Evolutionary conservation across 192 early-diverging fungal species (phyloP).

Genomic region (Coemansia sp.): DNA sequence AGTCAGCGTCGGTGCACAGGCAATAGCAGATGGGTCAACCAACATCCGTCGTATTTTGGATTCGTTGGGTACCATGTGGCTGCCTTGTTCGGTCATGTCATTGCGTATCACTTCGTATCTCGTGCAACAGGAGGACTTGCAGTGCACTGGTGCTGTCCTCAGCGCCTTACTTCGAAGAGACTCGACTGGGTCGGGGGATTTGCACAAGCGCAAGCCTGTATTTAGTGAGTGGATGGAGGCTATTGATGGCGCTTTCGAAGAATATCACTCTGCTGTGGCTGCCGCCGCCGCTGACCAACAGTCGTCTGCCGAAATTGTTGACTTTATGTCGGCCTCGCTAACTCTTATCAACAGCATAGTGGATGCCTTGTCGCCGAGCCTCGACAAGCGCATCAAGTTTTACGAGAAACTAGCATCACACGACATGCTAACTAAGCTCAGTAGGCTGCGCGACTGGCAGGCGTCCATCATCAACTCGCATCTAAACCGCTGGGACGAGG

Average conservation of each 20-base stretch:
- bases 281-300: neutral
- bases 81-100: constrained; percentile 33
- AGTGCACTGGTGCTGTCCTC: constrained; percentile 16
- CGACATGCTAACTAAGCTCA: constrained; percentile 38
- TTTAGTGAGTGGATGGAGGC: constrained; percentile 52
- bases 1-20: constrained; percentile 21
- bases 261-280: constrained; percentile 13
- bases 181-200: neutral
- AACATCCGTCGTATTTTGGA: constrained; percentile 31
- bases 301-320: constrained; percentile 19
- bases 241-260: constrained; percentile 28
- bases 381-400: constrained; percentile 30
- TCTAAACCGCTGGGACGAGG: constrained; percentile 42
- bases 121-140: constrained; percentile 23
- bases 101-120: constrained; percentile 36
- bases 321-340: constrained; percentile 31
- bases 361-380: constrained; percentile 21
- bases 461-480: constrained; percentile 27
- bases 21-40: constrained; percentile 14
- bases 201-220: constrained; percentile 18
- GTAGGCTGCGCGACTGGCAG: constrained; percentile 18
- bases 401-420: constrained; percentile 35
- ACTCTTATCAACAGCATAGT: constrained; percentile 21
- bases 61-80: constrained; percentile 39
- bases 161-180: constrained; percentile 36